Conservation (phyloP, 208 protist genomes). For the Leishmania lainsoni region DNA sequence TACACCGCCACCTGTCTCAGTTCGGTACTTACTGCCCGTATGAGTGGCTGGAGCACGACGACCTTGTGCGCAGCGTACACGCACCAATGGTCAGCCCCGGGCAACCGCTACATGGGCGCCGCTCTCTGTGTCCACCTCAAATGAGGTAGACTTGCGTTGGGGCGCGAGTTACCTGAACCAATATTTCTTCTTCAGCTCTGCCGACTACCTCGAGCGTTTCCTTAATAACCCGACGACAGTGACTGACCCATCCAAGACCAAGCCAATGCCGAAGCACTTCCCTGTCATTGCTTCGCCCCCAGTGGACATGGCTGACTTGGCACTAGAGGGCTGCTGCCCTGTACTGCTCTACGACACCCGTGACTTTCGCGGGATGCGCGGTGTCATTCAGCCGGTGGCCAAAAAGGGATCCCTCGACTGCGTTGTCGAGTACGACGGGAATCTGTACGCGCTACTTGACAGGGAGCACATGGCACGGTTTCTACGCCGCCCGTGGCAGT, state of each 20-base stretch:
- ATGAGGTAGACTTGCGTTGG: slow-evolving; percentile 27
- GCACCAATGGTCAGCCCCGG: not conserved
- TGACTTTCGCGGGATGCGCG: slow-evolving; percentile 68
- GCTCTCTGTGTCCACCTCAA: not conserved
- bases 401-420: slow-evolving; percentile 58
- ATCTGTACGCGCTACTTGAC: slow-evolving; percentile 73
- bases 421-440: slow-evolving; percentile 78
- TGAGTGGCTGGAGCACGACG: slow-evolving; percentile 64
- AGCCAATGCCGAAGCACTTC: slow-evolving; percentile 48
- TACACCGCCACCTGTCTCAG: slow-evolving; percentile 56
- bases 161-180: slow-evolving; percentile 65
- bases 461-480: slow-evolving; percentile 64
- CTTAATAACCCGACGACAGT: slow-evolving; percentile 59
- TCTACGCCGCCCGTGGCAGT: slow-evolving; percentile 86
- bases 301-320: slow-evolving; percentile 36
- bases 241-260: slow-evolving; percentile 43
- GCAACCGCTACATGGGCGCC: not conserved
- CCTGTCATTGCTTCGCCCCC: slow-evolving; percentile 10
- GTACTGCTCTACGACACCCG: slow-evolving; percentile 92
- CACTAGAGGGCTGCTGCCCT: slow-evolving; percentile 86
- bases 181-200: slow-evolving; percentile 79
- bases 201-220: slow-evolving; percentile 64
- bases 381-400: slow-evolving; percentile 75
- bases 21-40: slow-evolving; percentile 86
- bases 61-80: slow-evolving; percentile 49